A percentile compares a stretch with the other conserved stretches of the same genome.
These are phyloP conservation scores for Hanseniaspora clermontiae DNA, from an alignment of 805 yeast genomes.

Conservation along the genomic window DNA sequence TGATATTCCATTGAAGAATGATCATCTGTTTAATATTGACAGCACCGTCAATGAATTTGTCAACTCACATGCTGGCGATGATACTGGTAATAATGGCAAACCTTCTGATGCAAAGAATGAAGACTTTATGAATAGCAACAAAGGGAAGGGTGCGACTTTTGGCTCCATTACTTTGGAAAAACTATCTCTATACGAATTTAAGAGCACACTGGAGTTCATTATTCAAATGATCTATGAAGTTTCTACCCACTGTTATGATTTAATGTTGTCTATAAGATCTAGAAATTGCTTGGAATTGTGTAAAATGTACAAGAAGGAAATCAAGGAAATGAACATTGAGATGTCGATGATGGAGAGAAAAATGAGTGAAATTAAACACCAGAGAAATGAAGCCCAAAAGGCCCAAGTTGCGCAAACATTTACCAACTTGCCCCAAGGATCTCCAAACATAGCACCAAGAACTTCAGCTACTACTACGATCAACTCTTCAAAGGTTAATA, in stretches of 20 bases:
- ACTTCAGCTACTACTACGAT: background rate
- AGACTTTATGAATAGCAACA: background rate
- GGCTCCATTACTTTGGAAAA: constrained; percentile 39
- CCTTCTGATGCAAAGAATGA: background rate
- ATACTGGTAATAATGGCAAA: background rate
- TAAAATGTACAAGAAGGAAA: background rate
- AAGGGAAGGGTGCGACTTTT: background rate
- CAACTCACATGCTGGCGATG: background rate
- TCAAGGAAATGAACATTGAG: background rate
- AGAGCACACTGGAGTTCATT: constrained; percentile 42
- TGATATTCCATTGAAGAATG: constrained; percentile 14
- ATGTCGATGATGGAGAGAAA: background rate
- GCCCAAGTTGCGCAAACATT: background rate
- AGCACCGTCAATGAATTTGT: background rate
- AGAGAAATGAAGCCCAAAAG: constrained; percentile 1
- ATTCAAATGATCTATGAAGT: constrained; percentile 51
- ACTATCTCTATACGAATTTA: constrained; percentile 42
- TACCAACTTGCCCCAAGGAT: background rate
- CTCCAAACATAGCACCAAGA: background rate
- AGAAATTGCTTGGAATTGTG: constrained; percentile 24
- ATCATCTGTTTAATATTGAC: background rate
- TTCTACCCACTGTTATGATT: constrained; percentile 49
- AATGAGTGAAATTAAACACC: background rate
- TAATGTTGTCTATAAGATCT: constrained; percentile 40
- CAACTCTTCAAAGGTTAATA: background rate